Base-by-base conservation (phyloP, 495 filamentous ascomycete species). In the Hypomontagnella monticulosa region DNA sequence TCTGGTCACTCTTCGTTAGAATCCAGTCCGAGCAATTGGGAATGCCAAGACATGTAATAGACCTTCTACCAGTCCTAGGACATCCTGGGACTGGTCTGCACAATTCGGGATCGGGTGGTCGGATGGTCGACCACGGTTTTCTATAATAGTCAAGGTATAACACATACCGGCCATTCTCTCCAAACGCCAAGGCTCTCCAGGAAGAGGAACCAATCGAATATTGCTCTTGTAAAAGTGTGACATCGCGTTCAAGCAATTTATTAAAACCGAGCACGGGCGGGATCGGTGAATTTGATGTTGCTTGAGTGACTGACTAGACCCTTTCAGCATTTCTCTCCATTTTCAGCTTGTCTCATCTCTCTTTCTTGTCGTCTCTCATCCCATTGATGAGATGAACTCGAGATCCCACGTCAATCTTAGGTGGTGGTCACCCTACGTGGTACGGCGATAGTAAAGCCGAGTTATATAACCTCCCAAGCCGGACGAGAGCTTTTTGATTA, bases 121-220 rank as follows among this genome's bases (percentile, higher is more conserved):
- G 57, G 46, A 18, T 11, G 54, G 42, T 57, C 42, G 33, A 16
- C 47, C 16, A 32, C 23, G 6, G 23, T 27, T 27, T 27, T 27
- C 23, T 2, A 27, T 27, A 27, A 6, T 27, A 27, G 32, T 37
- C 32, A 19, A 10, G 23, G 9, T 12, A 34, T 14, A 37, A 3
- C 10, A 8, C 19, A 3, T 61, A 10, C 47, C 33, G 53, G 33
- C 23, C 32, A 16, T 30, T 42, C 11, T 15, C 20, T 40, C 46
- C 33, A 12, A 15, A 43, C 40, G 20, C 46, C 40, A 34, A 40
- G n/a, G 37, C 11, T 40, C 41, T 23, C 41, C 38, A 43, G 18
- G 27, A 55, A 15, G 48, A 27, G 38, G 15, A 46, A 16, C 63
- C 63, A 67, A 67, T 61, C 57, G 63, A 61, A 67, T 57, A 57